Conservation (phyloP, 805 yeast species). For the Cyberlindnera mrakii region DNA sequence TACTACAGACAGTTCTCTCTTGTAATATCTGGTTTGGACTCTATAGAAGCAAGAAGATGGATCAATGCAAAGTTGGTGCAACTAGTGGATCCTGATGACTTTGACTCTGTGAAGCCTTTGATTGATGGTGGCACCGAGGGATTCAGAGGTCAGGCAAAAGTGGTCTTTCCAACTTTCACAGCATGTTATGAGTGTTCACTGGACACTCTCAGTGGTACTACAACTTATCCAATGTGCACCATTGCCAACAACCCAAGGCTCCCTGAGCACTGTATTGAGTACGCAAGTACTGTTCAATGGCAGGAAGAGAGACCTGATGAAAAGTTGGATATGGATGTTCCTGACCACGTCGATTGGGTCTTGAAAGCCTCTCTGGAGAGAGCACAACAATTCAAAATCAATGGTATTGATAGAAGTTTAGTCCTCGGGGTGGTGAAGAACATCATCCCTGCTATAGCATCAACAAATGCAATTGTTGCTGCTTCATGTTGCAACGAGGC, state of each 20-base stretch:
- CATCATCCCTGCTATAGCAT: constrained; percentile 90
- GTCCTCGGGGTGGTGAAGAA: constrained; percentile 86
- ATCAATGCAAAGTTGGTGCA: constrained; percentile 65
- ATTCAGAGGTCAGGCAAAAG: constrained; percentile 83
- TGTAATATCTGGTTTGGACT: constrained; percentile 83
- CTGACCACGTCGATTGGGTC: constrained; percentile 61
- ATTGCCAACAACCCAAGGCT: constrained; percentile 90
- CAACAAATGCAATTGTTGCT: constrained; percentile 89
- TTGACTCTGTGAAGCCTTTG: constrained; percentile 51
- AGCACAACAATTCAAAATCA: constrained; percentile 59
- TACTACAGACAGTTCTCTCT: constrained; percentile 66
- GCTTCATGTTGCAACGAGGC: constrained; percentile 86
- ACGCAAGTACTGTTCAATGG: constrained; percentile 80
- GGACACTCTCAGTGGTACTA: constrained; percentile 55
- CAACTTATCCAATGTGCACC: constrained; percentile 85
- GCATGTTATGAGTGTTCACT: constrained; percentile 93
- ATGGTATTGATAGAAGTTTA: constrained; percentile 62
- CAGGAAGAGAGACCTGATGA: constrained; percentile 39
- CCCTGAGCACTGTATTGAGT: constrained; percentile 92
- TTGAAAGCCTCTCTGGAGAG: constrained; percentile 47
- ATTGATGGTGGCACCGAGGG: constrained; percentile 98
- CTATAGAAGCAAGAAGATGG: constrained; percentile 88
- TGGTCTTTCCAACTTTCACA: constrained; percentile 76
- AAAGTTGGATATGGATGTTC: constrained; percentile 62
- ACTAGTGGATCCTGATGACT: constrained; percentile 49